A percentile compares a stretch with the other conserved stretches of the same genome.
phyloP scores from a whole-genome alignment of 2,329 filamentous ascomycete genomes.

The Hypoxylon sp. region DNA sequence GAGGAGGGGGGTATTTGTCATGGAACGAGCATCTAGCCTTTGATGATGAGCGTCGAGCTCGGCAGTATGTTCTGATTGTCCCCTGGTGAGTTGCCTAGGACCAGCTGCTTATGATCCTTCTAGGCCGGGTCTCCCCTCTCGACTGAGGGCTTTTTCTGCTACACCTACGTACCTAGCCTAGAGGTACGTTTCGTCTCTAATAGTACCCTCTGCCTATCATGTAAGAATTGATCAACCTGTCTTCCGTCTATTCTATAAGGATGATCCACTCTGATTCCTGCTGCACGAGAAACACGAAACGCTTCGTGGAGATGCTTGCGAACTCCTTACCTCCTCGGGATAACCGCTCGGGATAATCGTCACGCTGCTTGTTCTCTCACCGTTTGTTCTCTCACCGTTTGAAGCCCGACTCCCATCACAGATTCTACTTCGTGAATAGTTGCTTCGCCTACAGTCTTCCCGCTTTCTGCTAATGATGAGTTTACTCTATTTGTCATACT shows the following conservation, averaged over 20 bases:
- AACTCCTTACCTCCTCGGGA: background rate
- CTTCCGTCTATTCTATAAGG: background rate
- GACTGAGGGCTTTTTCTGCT: background rate
- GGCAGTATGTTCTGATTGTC: constrained; percentile 18
- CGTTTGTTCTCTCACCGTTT: background rate
- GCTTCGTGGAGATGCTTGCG: background rate
- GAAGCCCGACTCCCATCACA: background rate
- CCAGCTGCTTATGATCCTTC: constrained; percentile 19
- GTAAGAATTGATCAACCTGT: background rate
- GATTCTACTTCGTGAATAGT: background rate
- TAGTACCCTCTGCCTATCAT: constrained; percentile 1
- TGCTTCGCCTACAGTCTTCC: constrained; percentile 3
- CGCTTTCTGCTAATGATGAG: constrained; percentile 17
- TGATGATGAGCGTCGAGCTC: constrained; percentile 1
- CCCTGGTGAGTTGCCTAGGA: background rate
- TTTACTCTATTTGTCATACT: constrained; percentile 26
- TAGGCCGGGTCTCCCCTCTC: background rate
- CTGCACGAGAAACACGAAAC: background rate
- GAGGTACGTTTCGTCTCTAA: background rate
- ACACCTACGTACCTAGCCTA: too few relatives aligned
- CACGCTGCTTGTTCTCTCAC: too few relatives aligned
- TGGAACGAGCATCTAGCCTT: background rate
- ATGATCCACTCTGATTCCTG: background rate
- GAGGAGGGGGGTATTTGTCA: constrained; percentile 1
- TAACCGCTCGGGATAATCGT: too few relatives aligned